Base-by-base conservation (phyloP, 805 yeast species). In the Metschnikowia picachoensis region DNA sequence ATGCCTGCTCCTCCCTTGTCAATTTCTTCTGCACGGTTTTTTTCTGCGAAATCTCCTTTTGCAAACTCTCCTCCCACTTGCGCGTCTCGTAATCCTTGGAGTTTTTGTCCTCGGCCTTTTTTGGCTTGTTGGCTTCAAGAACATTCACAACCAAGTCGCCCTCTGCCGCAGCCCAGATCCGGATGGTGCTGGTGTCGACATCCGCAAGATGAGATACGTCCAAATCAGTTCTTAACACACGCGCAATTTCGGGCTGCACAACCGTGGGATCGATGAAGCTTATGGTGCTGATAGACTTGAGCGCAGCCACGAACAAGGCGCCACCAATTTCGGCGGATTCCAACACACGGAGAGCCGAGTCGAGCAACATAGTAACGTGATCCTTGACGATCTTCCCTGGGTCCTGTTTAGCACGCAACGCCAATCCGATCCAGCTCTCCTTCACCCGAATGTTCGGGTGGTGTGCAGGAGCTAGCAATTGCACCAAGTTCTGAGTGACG, bases 31-130 rank as follows among this genome's bases (percentile, higher is more conserved):
- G 59, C n/a, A 60, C 55, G 37, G 59, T 58, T 51, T 77, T 74
- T 61, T 82, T 82, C 43, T 74, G 73, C 1, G 85, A 82, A 32
- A 90, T 72, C 58, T 89, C 92, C 51, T 81, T 80, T 57, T 92
- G 80, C 30, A 94, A 77, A 42, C 78, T 78, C 55, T 84, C 90
- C 60, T 94, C 99, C 98, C 98, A 92, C 62, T 87, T 82, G 48
- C 78, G 68, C 2, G 91, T 85, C 57, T 85, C 95, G 57, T 88
- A 88, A 58, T 90, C 96, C 60, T 83, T 90, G 1, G 87, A 70
- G 60, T 87, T 87, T 61, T 86, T 87, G 59, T 80, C 79, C 12
- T 80, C 79, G 4, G 67, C 70, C 30, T 66, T 65, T 58, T 72
- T 76, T 2, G 59, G 39, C 45, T 67, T 67, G 11, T 61, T 56